Conservation (phyloP, 2,329 filamentous ascomycete species). For the Penicillium sp. region DNA sequence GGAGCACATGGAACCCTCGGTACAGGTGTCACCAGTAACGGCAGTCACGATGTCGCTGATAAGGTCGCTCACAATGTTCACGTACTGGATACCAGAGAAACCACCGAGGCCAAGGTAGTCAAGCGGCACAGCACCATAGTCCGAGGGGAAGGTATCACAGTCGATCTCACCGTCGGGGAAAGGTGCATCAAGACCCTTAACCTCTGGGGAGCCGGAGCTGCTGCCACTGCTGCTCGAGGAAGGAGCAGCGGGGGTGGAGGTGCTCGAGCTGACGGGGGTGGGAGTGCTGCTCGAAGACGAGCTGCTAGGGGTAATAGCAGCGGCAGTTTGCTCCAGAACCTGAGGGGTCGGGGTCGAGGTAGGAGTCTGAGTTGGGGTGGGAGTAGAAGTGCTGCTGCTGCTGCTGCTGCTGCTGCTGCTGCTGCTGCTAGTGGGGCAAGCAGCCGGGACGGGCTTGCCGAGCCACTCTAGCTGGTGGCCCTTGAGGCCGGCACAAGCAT, state of each 20-base stretch:
- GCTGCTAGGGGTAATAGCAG: conserved; percentile 6
- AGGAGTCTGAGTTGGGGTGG: conserved; percentile 27
- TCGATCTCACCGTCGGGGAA: conserved; percentile 71
- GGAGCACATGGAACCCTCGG: conserved; percentile 68
- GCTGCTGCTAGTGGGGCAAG: conserved; percentile 39
- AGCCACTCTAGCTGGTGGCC: conserved; percentile 62
- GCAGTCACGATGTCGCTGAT: conserved; percentile 63
- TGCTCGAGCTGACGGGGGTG: conserved; percentile 21
- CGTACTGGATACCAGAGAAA: conserved; percentile 72
- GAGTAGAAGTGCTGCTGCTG: conserved; percentile 20
- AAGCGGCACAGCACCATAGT: conserved; percentile 71
- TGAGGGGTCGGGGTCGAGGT: conserved; percentile 33
- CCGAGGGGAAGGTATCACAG: conserved; percentile 68
- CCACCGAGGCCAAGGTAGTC: conserved; percentile 64
- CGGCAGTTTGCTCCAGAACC: too few species aligned
- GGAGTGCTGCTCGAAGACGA: conserved; percentile 27
- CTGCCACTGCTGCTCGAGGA: conserved; percentile 24
- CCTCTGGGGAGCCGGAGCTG: conserved; percentile 27
- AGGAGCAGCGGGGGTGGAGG: conserved; percentile 6
- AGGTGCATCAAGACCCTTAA: conserved; percentile 54
- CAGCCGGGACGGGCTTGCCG: conserved; percentile 55
- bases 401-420: too few species aligned
- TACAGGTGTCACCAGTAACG: conserved; percentile 56
- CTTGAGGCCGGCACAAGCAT: conserved; percentile 66
- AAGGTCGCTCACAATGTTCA: conserved; percentile 47